Conservation (phyloP, 805 yeast genomes). For the Zygoascus ofunaensis region DNA sequence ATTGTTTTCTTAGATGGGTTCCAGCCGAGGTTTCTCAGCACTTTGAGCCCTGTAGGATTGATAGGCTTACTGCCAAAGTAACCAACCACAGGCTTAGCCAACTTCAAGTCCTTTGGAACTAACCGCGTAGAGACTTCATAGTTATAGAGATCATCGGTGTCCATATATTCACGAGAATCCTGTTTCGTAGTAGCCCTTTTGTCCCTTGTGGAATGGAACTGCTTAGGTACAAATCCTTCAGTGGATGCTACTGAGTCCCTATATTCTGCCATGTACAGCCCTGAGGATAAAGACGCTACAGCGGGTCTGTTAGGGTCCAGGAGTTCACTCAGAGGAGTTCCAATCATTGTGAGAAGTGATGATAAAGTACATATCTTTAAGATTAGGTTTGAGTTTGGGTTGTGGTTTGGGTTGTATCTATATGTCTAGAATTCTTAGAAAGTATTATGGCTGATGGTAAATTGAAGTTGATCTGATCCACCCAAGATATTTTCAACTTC, state of each 20-base stretch:
- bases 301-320: not conserved
- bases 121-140: slow-evolving; percentile 15
- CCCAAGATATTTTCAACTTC: no score
- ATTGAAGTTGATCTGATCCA: no score
- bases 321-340: not conserved
- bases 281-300: slow-evolving; percentile 11
- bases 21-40: slow-evolving; percentile 79
- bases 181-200: not conserved
- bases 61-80: not conserved
- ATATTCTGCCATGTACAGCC: slow-evolving; percentile 31
- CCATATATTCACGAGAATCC: slow-evolving; percentile 25
- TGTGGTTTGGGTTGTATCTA: no score
- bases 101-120: slow-evolving; percentile 9
- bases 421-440: no score
- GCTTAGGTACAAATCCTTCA: slow-evolving; percentile 29
- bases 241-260: slow-evolving; percentile 29
- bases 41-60: slow-evolving; percentile 43
- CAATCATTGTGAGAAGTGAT: no score
- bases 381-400: no score
- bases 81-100: not conserved
- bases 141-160: slow-evolving; percentile 26
- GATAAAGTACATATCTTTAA: no score
- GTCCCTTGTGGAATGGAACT: slow-evolving; percentile 18
- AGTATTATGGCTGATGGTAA: no score
- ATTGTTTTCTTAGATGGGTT: slow-evolving; percentile 21